Base-by-base conservation (phyloP, 2,329 filamentous ascomycete species). In the Alternaria novae-zelandiae region DNA sequence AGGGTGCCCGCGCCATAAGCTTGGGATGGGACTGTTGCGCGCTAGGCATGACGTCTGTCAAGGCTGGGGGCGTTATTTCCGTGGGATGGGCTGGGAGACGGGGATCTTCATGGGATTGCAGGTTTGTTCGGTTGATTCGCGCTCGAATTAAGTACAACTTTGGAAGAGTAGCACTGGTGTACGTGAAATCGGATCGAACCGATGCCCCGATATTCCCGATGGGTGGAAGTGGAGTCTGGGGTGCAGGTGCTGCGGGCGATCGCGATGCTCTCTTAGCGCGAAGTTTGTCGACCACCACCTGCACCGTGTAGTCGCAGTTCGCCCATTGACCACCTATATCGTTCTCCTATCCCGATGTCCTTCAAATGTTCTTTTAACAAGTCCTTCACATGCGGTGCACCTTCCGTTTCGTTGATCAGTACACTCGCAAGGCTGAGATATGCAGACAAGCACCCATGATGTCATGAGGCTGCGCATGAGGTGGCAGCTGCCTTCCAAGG, bases 21-120 rank as follows among this genome's bases (percentile, higher is more conserved):
- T 57, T 59, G n/a, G 36, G 55, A 26, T 12, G 49, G 61, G 54
- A 59, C 63, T 21, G 43, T 60, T 45, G 44, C 44, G 51, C 57
- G 57, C 59, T 32, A 59, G 49, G 21, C 62, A 70, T 70, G 64
- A 70, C 67, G 66, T 66, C 54, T 62, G 53, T 53, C 49, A 51
- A 53, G 47, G 47, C 47, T 32, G 11, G 32, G n/a, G 49, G 61
- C 36, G 53, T 61, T 50, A 55, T 57, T 58, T 36, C 58, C 67
- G 59, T 49, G 26, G 28, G 21, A 12, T 21, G 47, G 17, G 13
- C 20, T 23, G 49, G 20, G 7, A 20, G 5, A 41, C 21, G 20
- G n/a, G 7, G 15, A 3, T 21, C 49, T 25, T 36, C 30, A 36
- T 12, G 10, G 20, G 3, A 12, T 4, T 17, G 20, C n/a, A n/a